Conservation (phyloP, 2,329 filamentous ascomycete genomes). For the Canariomyces notabilis region DNA sequence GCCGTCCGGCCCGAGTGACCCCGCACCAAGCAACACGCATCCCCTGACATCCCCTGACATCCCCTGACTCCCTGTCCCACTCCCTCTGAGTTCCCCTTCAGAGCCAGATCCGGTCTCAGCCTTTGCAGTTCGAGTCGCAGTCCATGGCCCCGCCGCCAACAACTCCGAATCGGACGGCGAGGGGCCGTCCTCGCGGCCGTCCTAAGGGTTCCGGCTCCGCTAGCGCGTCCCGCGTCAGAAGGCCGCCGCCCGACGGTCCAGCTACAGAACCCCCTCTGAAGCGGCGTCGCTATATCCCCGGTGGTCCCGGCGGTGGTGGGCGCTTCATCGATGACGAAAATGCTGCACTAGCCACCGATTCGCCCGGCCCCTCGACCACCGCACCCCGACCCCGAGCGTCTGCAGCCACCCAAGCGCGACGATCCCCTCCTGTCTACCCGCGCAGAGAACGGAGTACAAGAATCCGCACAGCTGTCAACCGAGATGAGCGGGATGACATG, state of each 20-base stretch:
- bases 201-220: slow-evolving; percentile 32
- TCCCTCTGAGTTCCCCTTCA: not conserved
- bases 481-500: slow-evolving; percentile 53
- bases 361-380: slow-evolving; percentile 45
- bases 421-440: slow-evolving; percentile 42
- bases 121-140: not conserved
- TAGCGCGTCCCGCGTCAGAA: slow-evolving; percentile 31
- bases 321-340: slow-evolving; percentile 73
- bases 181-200: slow-evolving; percentile 43
- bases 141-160: slow-evolving; percentile 32
- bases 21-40: slow-evolving; percentile 17
- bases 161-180: slow-evolving; percentile 38
- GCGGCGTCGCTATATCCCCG: slow-evolving; percentile 74
- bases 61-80: slow-evolving; percentile 15
- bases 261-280: slow-evolving; percentile 61
- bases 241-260: slow-evolving; percentile 26
- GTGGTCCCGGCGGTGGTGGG: slow-evolving; percentile 79
- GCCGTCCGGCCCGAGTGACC: slow-evolving; percentile 17
- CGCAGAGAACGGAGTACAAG: slow-evolving; percentile 55
- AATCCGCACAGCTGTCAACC: slow-evolving; percentile 48
- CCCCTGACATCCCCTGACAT: slow-evolving; percentile 17
- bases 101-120: not conserved
- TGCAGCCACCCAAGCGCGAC: slow-evolving; percentile 43
- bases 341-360: slow-evolving; percentile 51
- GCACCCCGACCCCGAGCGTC: slow-evolving; percentile 48